phyloP scores from a whole-genome alignment of 2,329 filamentous ascomycete genomes.

The Fusarium clavum region DNA sequence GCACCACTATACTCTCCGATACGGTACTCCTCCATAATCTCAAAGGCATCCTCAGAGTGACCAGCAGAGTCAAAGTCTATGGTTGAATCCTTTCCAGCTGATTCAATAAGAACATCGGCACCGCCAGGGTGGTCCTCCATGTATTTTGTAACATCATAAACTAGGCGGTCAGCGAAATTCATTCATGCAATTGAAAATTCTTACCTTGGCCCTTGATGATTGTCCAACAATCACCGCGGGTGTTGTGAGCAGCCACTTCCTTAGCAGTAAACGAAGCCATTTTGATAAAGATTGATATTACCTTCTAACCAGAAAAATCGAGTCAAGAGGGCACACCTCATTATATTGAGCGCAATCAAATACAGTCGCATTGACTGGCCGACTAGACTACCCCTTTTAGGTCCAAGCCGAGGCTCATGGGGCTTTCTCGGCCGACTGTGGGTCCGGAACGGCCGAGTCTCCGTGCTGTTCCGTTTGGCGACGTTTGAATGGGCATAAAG shows the following conservation, averaged over 20 bases:
- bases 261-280: constrained; percentile 48
- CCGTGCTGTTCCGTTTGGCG: constrained; percentile 17
- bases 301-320: neutral
- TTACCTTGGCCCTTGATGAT: constrained; percentile 66
- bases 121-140: constrained; percentile 75
- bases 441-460: constrained; percentile 33
- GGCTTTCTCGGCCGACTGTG: constrained; percentile 42
- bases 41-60: constrained; percentile 73
- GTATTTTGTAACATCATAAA: constrained; percentile 70
- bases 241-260: constrained; percentile 63
- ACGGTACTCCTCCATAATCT: constrained; percentile 55
- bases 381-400: constrained; percentile 7
- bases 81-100: constrained; percentile 81
- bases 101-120: constrained; percentile 80
- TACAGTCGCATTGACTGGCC: constrained; percentile 4
- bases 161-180: constrained; percentile 48
- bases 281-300: neutral
- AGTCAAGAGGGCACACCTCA: neutral
- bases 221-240: constrained; percentile 63
- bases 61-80: constrained; percentile 87
- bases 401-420: constrained; percentile 33
- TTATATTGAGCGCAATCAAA: constrained; percentile 30
- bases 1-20: constrained; percentile 54
- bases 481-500: constrained; percentile 10
- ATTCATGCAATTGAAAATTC: constrained; percentile 34